Conservation (phyloP, 2,329 filamentous ascomycete species). For the Plectosphaerella cucumerina region DNA sequence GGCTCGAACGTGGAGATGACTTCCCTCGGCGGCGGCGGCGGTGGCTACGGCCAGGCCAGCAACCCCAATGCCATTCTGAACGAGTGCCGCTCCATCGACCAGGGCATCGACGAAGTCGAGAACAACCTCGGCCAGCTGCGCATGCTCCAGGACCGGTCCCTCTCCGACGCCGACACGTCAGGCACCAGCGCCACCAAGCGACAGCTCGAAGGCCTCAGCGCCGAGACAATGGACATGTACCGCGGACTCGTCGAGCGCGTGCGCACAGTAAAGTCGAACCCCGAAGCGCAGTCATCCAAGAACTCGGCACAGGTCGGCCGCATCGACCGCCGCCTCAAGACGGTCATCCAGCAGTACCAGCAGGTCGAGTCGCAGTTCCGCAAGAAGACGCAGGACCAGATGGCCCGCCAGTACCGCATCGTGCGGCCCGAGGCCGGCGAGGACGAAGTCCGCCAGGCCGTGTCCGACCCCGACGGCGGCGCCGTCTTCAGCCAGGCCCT, state of each 20-base stretch:
- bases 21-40: conserved; percentile 51
- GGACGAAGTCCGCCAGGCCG: conserved; percentile 71
- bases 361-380: conserved; percentile 75
- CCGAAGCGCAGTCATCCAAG: conserved; percentile 66
- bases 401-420: conserved; percentile 86
- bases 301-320: conserved; percentile 79
- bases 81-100: conserved; percentile 77
- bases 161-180: conserved; percentile 71
- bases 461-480: conserved; percentile 61
- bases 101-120: conserved; percentile 71
- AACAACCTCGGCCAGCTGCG: conserved; percentile 67
- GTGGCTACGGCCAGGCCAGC: conserved; percentile 18
- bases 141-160: conserved; percentile 64
- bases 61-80: conserved; percentile 79
- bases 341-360: conserved; percentile 78
- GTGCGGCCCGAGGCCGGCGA: conserved; percentile 78
- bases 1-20: conserved; percentile 66
- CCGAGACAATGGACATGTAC: conserved; percentile 81
- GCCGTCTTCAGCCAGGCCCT: conserved; percentile 84
- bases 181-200: conserved; percentile 60
- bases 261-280: conserved; percentile 76
- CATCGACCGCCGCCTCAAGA: conserved; percentile 74
- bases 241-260: conserved; percentile 74
- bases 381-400: conserved; percentile 75
- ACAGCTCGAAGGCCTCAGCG: conserved; percentile 68